Percentiles rank a stretch among this genome's conserved stretches.
These are phyloP conservation scores for Miscanthus sacchariflorus DNA, from an alignment of 202 grass and related monocot species.

Conservation along the genomic window DNA sequence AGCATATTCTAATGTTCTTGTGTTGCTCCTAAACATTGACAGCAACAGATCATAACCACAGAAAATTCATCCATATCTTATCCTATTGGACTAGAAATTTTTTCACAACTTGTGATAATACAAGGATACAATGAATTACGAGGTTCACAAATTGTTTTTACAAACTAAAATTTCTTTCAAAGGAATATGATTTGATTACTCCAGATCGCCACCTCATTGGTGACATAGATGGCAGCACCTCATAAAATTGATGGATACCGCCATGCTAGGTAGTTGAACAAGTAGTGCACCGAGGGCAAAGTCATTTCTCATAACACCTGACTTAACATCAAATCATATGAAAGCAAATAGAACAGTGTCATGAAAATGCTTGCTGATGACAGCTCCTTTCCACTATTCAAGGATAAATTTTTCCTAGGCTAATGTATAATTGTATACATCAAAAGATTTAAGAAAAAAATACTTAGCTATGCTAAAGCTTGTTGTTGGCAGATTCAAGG, in stretches of 20 bases:
- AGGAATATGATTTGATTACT: slow-evolving; percentile 35
- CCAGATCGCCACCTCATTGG: slow-evolving; percentile 3
- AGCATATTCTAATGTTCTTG: slow-evolving; percentile 26
- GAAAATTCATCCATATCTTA: slow-evolving; percentile 31
- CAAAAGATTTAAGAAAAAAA: too few species aligned
- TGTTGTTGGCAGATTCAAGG: too few species aligned
- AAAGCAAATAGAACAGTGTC: too few species aligned
- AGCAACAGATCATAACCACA: slow-evolving; percentile 31
- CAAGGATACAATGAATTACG: slow-evolving; percentile 14
- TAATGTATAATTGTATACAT: too few species aligned
- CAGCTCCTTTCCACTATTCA: too few species aligned
- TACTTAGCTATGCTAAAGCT: too few species aligned
- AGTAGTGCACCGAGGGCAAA: not conserved
- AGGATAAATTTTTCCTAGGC: too few species aligned
- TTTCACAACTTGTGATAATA: slow-evolving; percentile 11
- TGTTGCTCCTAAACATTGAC: slow-evolving; percentile 5
- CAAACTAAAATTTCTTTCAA: slow-evolving; percentile 12
- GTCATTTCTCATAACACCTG: slow-evolving; percentile 14
- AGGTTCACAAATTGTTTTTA: slow-evolving; percentile 29
- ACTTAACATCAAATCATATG: too few species aligned
- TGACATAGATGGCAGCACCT: not conserved
- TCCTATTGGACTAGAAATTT: slow-evolving; percentile 21
- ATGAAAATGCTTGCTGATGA: too few species aligned
- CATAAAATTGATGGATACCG: not conserved
- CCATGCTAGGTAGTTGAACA: slow-evolving; percentile 11